A percentile compares a stretch with the other conserved stretches of the same genome.
Evolutionary conservation across 768 basidiomycete species (phyloP).

Genomic region (Phaeotremella fagi): DNA sequence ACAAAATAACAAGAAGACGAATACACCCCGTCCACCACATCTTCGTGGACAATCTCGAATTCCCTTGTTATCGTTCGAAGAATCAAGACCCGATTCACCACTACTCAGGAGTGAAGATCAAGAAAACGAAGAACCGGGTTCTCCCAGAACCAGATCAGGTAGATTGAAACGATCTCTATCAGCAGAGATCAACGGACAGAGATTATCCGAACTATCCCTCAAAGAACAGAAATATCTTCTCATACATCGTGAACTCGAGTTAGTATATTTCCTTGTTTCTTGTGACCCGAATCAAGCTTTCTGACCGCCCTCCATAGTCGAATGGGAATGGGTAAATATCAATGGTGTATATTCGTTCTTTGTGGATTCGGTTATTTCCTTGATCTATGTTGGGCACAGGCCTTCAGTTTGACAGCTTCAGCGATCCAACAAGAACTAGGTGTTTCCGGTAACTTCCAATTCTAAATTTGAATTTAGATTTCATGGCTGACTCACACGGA

Average conservation of each 20-base stretch:
- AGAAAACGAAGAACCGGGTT: not conserved
- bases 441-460: slow-evolving; percentile 21
- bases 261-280: slow-evolving; percentile 1
- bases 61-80: not conserved
- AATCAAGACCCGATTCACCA: not conserved
- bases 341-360: slow-evolving; percentile 46
- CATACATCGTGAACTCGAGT: slow-evolving; percentile 45
- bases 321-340: slow-evolving; percentile 47
- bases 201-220: slow-evolving; percentile 24
- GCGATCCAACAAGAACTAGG: slow-evolving; percentile 40
- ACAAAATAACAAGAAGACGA: too few relatives aligned
- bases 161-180: not conserved
- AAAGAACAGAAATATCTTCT: slow-evolving; percentile 44
- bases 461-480: not conserved
- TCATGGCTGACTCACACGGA: not conserved
- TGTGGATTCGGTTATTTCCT: slow-evolving; percentile 50
- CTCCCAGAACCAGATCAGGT: not conserved
- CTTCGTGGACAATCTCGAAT: slow-evolving; percentile 1
- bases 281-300: too few relatives aligned
- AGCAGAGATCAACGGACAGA: not conserved
- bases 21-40: too few relatives aligned
- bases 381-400: slow-evolving; percentile 48
- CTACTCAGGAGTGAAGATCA: not conserved
- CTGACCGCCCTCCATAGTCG: not conserved
- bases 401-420: slow-evolving; percentile 40